These are phyloP conservation scores for Closterium sp. DNA, from an alignment of 139 green algal genomes.

Conservation along the genomic window DNA sequence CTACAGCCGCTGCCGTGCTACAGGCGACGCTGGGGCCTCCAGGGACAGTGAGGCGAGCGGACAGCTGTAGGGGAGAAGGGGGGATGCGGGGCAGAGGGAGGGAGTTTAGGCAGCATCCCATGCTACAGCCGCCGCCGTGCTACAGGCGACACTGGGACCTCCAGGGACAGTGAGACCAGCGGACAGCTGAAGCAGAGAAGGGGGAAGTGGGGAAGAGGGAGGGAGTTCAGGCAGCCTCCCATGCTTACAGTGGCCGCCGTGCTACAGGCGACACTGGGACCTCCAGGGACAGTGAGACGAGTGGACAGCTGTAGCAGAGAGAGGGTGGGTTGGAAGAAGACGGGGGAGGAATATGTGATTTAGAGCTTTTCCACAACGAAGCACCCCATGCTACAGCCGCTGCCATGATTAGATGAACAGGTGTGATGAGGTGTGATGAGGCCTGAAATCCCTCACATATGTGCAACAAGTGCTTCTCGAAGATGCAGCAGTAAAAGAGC, in stretches of 20 bases:
- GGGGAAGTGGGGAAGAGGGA: too few species aligned
- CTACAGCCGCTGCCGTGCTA: conserved; percentile 43
- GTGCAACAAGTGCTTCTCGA: too few species aligned
- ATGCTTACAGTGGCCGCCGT: conserved; percentile 32
- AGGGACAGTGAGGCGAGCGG: conserved; percentile 32
- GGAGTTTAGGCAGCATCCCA: neutral
- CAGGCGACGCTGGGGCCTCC: conserved; percentile 43
- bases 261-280: conserved; percentile 48
- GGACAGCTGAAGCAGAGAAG: neutral
- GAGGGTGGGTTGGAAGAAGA: neutral
- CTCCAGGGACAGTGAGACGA: conserved; percentile 37
- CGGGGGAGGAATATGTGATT: neutral
- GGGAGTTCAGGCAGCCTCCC: too few species aligned
- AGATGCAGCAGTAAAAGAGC: too few species aligned
- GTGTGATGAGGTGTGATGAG: too few species aligned
- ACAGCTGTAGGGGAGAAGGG: neutral
- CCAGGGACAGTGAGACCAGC: conserved; percentile 38
- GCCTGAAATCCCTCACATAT: too few species aligned
- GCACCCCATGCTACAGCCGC: conserved; percentile 16
- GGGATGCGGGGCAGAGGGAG: neutral
- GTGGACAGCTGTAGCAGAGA: neutral
- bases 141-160: conserved; percentile 43
- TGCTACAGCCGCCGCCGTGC: conserved; percentile 37
- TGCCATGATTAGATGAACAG: too few species aligned
- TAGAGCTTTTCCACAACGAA: too few species aligned